Base-by-base conservation (phyloP, 2,329 filamentous ascomycete species). In the Aspergillus pseudotamarii region DNA sequence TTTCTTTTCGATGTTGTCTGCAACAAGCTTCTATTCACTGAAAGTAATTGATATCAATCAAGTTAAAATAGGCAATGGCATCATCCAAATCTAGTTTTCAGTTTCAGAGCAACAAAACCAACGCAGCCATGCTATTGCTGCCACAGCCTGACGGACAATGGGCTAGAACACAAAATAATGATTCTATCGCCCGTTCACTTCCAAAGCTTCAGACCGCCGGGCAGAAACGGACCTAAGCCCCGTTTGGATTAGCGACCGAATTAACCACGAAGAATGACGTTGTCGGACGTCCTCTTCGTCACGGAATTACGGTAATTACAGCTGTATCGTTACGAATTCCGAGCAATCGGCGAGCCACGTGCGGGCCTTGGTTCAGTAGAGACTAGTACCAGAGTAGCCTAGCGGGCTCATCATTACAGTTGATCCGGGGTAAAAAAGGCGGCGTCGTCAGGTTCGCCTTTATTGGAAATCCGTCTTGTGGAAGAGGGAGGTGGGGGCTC, bases 261-360 rank as follows among this genome's bases (percentile, higher is more conserved):
- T 41, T 6, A 28, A 8, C 56, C 16, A 46, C 19, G 10, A 45
- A 54, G 23, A 54, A 60, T 60, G 58, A 60, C 58, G 50, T 60
- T 50, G 14, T 21, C 21, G 32, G 45, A 14, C 16, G 12, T 16
- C 6, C 19, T 34, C 11, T 16, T 16, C 34, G 59, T 61, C 54
- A 53, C 45, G 4, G 19, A 34, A 10, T 19, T 62, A 62, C 55
- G 28, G 48, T 58, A 58, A 53, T 30, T 53, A 58, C 28, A 21
- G 14, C 3, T 2, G 45, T 50, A 51, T 30, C 16, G 30, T 60
- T 41, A 14, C 36, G 10, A 46, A 32, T 46, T 43, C 48, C 57
- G 19, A 45, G 30, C 43, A 63, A 53, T 61, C 46, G 63, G 59
- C 58, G 56, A 66, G 68, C 69, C 68, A 71, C 69, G 69, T 71